phyloP scores from a whole-genome alignment of 192 early-diverging fungal genomes.

The Coemansia sp. region DNA sequence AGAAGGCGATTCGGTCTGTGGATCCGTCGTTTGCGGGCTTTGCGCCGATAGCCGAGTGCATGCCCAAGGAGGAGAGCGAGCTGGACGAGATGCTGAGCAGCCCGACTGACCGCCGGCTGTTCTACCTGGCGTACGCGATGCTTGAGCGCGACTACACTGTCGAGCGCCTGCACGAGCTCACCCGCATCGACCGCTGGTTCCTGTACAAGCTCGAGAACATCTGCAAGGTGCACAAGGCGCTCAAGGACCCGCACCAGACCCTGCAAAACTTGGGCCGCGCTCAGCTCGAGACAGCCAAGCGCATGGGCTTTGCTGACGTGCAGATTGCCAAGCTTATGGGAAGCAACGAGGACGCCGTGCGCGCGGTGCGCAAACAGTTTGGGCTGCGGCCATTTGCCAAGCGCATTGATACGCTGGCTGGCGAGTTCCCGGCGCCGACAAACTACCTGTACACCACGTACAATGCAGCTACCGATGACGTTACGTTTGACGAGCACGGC shows the following conservation, averaged over 20 bases:
- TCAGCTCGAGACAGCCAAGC: slow-evolving; percentile 76
- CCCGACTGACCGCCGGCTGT: slow-evolving; percentile 82
- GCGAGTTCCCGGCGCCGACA: slow-evolving; percentile 93
- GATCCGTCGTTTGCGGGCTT: slow-evolving; percentile 92
- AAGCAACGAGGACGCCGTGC: slow-evolving; percentile 66
- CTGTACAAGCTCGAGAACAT: slow-evolving; percentile 85
- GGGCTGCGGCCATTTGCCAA: slow-evolving; percentile 89
- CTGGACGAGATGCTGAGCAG: slow-evolving; percentile 64
- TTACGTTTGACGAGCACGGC: slow-evolving; percentile 82
- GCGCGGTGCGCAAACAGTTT: slow-evolving; percentile 64
- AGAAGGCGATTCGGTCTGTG: slow-evolving; percentile 95
- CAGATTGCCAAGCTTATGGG: slow-evolving; percentile 73
- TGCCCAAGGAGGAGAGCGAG: slow-evolving; percentile 43
- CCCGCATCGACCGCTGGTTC: slow-evolving; percentile 91
- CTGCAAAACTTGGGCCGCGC: slow-evolving; percentile 57
- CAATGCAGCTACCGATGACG: slow-evolving; percentile 84
- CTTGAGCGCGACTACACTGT: slow-evolving; percentile 72
- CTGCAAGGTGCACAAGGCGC: slow-evolving; percentile 58
- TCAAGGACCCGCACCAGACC: slow-evolving; percentile 52
- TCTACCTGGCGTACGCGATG: slow-evolving; percentile 83
- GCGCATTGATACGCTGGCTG: slow-evolving; percentile 93
- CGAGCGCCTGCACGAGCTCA: slow-evolving; percentile 76
- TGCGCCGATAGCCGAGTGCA: slow-evolving; percentile 48
- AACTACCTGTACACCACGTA: slow-evolving; percentile 99
- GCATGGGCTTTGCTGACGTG: slow-evolving; percentile 83